Percentiles rank a stretch among this genome's conserved stretches.
Evolutionary conservation across 2,329 filamentous ascomycete genomes (phyloP).

Genomic region (Aspergillus neotritici): DNA sequence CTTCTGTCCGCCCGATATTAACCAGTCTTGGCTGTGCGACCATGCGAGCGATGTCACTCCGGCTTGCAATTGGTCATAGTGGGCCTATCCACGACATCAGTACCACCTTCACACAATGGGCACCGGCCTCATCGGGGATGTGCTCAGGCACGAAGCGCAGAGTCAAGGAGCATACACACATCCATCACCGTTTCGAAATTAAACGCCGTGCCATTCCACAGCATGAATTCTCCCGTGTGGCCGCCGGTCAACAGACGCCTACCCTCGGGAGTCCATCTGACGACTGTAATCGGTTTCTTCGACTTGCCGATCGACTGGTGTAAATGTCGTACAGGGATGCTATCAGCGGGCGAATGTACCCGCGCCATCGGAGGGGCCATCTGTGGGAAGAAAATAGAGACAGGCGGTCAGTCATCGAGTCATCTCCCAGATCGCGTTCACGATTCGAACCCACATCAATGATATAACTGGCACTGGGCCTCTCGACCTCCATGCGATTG

Average conservation of each 20-base stretch:
- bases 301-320: conserved; percentile 99
- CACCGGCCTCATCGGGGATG: neutral
- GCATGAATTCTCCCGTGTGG: conserved; percentile 92
- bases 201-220: conserved; percentile 98
- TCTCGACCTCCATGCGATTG: conserved; percentile 68
- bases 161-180: conserved; percentile 29
- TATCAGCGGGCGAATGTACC: conserved; percentile 69
- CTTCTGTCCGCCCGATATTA: conserved; percentile 91
- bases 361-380: conserved; percentile 81
- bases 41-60: conserved; percentile 52
- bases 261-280: conserved; percentile 95
- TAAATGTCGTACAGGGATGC: conserved; percentile 87
- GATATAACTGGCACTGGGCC: conserved; percentile 83
- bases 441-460: conserved; percentile 62
- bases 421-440: neutral
- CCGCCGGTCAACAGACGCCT: conserved; percentile 86
- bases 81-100: conserved; percentile 50
- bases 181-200: conserved; percentile 99
- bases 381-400: conserved; percentile 40
- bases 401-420: conserved; percentile 8
- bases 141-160: too few species aligned
- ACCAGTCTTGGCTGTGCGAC: conserved; percentile 94
- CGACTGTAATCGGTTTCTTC: conserved; percentile 94
- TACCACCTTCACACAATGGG: conserved; percentile 2
- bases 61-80: conserved; percentile 56